Evolutionary conservation across 2,329 filamentous ascomycete species (phyloP), one percentile per base, ranked within the genome.

Genomic region (Zarea fungicola): DNA sequence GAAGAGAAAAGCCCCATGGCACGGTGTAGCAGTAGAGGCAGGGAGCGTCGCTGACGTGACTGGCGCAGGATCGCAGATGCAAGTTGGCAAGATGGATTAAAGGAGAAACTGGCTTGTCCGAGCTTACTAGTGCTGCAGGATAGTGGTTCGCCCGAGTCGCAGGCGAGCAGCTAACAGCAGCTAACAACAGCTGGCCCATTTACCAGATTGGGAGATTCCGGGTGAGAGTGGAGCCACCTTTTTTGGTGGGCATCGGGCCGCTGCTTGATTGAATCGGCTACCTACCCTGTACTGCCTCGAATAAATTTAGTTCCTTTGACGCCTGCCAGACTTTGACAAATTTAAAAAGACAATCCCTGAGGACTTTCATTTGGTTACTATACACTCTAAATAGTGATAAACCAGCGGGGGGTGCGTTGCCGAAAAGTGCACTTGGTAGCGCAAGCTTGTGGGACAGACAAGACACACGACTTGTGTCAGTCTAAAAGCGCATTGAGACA

Each of bases 71-170:
- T 41, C 28, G 16, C 37, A 42, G 39, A 49, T 29, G 46, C 46
- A 49, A 49, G 39, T 49, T 42, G 46, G 13, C 39, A 42, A 49
- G 46, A 49, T 42, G 37, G 39, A 49, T 37, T 43, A 32, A 49
- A 48, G 46, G 46, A 49, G 46, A 49, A 49, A n/a, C 31, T 49
- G 46, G 46, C 46, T 42, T 42, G 31, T 41, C n/a, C n/a, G n/a
- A n/a, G n/a, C n/a, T n/a, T n/a, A 22, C 44, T 23, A 21, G 35
- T 41, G 44, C 44, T 36, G 31, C 31, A 13, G 19, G 19, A 39
- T 16, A 16, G 22, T 35, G 22, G 46, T 42, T 48, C 31, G 46
- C 23, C 39, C 31, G 31, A 42, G 39, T 37, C 39, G 29, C 46
- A 34, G n/a, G 19, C 18, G 16, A 35, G 14, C 11, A 9, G 16